A percentile compares a stretch with the other conserved stretches of the same genome.
These are phyloP conservation scores for Pleurotus sapidus DNA, from an alignment of 768 basidiomycete species.

Conservation along the genomic window DNA sequence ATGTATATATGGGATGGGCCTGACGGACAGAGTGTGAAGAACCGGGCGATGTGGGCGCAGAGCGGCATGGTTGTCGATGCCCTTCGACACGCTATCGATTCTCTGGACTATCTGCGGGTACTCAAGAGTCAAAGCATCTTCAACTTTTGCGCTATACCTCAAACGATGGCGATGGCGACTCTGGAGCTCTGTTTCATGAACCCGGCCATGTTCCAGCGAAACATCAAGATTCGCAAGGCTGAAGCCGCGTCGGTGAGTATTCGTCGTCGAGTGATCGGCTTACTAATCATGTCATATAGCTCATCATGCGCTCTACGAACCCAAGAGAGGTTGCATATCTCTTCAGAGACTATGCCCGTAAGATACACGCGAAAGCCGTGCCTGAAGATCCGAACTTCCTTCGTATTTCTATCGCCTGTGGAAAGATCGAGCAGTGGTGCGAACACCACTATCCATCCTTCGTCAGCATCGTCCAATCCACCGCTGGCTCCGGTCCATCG, in stretches of 20 bases:
- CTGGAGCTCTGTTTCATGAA: slow-evolving; percentile 94
- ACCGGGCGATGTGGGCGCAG: slow-evolving; percentile 73
- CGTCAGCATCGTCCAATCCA: slow-evolving; percentile 40
- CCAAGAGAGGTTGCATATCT: slow-evolving; percentile 87
- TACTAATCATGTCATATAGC: slow-evolving; percentile 35
- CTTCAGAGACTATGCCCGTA: slow-evolving; percentile 79
- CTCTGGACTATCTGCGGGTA: slow-evolving; percentile 85
- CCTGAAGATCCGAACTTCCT: slow-evolving; percentile 88
- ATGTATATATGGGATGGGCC: slow-evolving; percentile 43
- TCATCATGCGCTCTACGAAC: slow-evolving; percentile 92
- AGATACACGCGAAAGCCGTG: slow-evolving; percentile 77
- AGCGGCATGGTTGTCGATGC: slow-evolving; percentile 90
- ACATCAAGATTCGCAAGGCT: slow-evolving; percentile 95
- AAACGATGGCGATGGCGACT: slow-evolving; percentile 94
- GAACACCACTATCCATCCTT: slow-evolving; percentile 95
- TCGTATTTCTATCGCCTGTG: slow-evolving; percentile 77
- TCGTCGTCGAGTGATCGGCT: not conserved
- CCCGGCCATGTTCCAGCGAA: slow-evolving; percentile 74
- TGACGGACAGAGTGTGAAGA: slow-evolving; percentile 40
- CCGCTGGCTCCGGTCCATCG: slow-evolving; percentile 11
- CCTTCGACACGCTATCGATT: slow-evolving; percentile 77
- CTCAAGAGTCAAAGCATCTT: slow-evolving; percentile 91
- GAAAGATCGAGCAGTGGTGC: slow-evolving; percentile 93
- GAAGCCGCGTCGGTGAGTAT: slow-evolving; percentile 73
- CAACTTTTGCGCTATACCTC: slow-evolving; percentile 94